Percentiles rank a stretch among this genome's conserved stretches.
Evolutionary conservation across 257 asterid species (phyloP).

Genomic region (Parsonsia alboflavescens): DNA sequence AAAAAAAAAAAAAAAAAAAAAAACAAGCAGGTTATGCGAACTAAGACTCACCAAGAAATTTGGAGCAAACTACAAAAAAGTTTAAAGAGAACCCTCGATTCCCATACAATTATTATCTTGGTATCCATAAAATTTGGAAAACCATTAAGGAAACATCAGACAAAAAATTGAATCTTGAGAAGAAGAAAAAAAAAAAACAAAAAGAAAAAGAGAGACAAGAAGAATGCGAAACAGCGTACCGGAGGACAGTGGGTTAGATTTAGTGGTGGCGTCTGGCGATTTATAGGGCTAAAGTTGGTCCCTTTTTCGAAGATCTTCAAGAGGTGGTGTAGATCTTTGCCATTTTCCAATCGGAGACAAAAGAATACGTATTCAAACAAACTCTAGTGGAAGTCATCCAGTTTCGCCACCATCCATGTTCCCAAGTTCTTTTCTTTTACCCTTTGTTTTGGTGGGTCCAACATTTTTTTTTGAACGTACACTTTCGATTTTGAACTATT

Average conservation of each 20-base stretch:
- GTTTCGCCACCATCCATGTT: neutral
- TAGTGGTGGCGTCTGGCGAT: neutral
- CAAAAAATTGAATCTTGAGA: neutral
- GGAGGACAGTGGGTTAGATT: neutral
- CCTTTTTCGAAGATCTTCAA: neutral
- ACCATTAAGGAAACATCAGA: neutral
- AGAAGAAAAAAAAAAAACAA: no score
- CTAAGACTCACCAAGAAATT: neutral
- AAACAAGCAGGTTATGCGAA: neutral
- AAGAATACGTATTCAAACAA: neutral
- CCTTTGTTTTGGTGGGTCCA: no score
- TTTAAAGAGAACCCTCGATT: neutral
- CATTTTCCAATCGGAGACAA: neutral
- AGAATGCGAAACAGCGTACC: neutral
- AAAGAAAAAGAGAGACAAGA: neutral
- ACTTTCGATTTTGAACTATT: no score
- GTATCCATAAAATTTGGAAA: neutral
- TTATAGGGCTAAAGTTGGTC: neutral
- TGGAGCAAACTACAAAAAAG: neutral
- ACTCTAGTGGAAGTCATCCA: neutral
- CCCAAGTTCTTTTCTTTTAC: neutral
- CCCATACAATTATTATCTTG: neutral
- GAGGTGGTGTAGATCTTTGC: neutral
- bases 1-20: no score
- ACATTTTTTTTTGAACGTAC: no score